Evolutionary conservation across 176 grass and related monocot species (phyloP).

Genomic region (Aegilops bicornis): DNA sequence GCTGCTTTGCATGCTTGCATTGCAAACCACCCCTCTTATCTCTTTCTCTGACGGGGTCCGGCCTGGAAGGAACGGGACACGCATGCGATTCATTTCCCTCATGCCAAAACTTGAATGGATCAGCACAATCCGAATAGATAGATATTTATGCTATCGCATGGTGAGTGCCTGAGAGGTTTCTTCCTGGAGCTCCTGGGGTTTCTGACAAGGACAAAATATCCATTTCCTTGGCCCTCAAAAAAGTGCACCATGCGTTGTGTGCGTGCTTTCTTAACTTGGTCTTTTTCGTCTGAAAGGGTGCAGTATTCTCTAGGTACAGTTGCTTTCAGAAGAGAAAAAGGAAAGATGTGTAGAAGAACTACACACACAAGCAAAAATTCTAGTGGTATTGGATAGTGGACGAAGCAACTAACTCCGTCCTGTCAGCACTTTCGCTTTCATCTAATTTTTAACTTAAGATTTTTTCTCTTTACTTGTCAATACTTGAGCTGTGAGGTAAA

Average conservation of each 20-base stretch:
- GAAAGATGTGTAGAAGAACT: too few species aligned
- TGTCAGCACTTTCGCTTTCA: background rate
- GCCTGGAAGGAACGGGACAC: too few species aligned
- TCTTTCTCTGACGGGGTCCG: too few species aligned
- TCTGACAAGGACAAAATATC: background rate
- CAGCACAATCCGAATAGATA: background rate
- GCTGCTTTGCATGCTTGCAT: too few species aligned
- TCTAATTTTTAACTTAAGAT: too few species aligned
- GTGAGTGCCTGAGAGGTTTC: background rate
- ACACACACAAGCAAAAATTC: background rate
- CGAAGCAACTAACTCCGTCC: constrained; percentile 18
- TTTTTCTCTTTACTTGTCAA: too few species aligned
- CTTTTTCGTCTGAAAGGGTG: background rate
- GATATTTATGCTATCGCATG: background rate
- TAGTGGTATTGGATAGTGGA: background rate
- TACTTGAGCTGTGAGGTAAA: too few species aligned
- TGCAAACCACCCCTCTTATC: too few species aligned
- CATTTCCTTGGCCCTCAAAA: too few species aligned
- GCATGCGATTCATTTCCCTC: background rate
- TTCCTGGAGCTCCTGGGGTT: background rate
- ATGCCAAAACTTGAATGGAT: background rate
- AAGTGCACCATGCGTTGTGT: background rate
- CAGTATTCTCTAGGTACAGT: background rate
- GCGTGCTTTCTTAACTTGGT: background rate
- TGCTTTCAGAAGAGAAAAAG: background rate